These are phyloP conservation scores for Elaeis guineensis DNA, from an alignment of 176 grass and related monocot species.

Conservation along the genomic window DNA sequence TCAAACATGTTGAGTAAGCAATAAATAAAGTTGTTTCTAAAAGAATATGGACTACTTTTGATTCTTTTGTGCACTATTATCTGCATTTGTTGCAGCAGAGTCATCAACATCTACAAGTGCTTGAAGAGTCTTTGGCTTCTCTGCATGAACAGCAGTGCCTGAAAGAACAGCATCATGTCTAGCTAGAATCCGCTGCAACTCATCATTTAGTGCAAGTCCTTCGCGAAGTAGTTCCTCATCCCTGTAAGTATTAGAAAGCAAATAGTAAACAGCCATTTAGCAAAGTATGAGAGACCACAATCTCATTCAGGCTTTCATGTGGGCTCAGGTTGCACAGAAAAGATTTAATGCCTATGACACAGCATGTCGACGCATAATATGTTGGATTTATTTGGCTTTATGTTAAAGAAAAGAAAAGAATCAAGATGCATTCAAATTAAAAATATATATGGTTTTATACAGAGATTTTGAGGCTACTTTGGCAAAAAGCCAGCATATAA, in stretches of 20 bases:
- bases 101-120: conserved; percentile 85
- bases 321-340: no score
- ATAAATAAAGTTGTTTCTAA: no score
- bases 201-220: conserved; percentile 95
- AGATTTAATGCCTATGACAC: no score
- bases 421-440: no score
- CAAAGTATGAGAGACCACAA: conserved; percentile 4
- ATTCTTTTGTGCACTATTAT: conserved; percentile 17
- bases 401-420: no score
- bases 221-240: conserved; percentile 89
- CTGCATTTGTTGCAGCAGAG: conserved; percentile 12
- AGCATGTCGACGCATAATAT: no score
- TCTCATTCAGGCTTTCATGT: no score
- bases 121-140: conserved; percentile 71
- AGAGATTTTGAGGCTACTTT: no score
- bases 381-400: no score
- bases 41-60: conserved; percentile 31
- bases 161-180: conserved; percentile 89
- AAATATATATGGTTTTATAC: no score
- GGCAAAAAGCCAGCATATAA: no score
- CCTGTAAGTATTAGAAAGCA: conserved; percentile 30
- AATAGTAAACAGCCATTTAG: conserved; percentile 1
- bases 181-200: conserved; percentile 77
- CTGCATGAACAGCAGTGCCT: conserved; percentile 81
- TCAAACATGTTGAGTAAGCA: no score